Evolutionary conservation across 331 rosid species (phyloP), one percentile per base, ranked within the genome.

Genomic region (Acacia concinna): DNA sequence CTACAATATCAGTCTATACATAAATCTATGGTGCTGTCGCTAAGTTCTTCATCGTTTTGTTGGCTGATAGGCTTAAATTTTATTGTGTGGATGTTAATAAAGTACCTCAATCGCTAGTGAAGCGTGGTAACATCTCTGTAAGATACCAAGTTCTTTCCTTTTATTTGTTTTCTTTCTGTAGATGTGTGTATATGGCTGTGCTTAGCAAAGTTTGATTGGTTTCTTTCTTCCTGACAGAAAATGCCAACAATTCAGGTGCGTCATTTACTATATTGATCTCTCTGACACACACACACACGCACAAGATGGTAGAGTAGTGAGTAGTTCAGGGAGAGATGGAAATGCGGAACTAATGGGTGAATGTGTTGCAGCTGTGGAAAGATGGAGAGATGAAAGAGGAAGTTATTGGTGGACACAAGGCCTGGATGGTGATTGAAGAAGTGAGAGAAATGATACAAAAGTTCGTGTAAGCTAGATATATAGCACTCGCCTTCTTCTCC

Each of bases 201-300:
- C 47, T 30, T 27, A 70, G 74, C 38, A 27, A 43, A 15, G 44
- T 10, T 43, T 69, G 15, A 34, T 43, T 21, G 21, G n/a, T 77
- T 11, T 35, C 23, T 57, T 23, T 70, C 37, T 25, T 41, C 47
- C 63, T 37, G 75, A 9, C 94, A 95, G 99, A 95, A 95, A 88
- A 95, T 95, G 99, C 99, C 98, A 51, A 95, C 98, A 57, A 86
- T 91, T 87, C 99, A 95, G 97, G 98, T 91, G 74, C 51, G 88
- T 84, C 20, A 13, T 25, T 44, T 6, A 70, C 74, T 17, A 14
- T 5, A 43, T 43, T 25, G 47, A 68, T 69, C n/a, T 41, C 64
- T 23, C 17, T 21, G 17, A 8, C 31, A 23, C 63, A 8, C 31
- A 2, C 63, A 56, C 63, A 56, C 31, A 25, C 64, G 1, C 15